Conservation (phyloP, 768 basidiomycete species). For the Tricholoma flavovirens region DNA sequence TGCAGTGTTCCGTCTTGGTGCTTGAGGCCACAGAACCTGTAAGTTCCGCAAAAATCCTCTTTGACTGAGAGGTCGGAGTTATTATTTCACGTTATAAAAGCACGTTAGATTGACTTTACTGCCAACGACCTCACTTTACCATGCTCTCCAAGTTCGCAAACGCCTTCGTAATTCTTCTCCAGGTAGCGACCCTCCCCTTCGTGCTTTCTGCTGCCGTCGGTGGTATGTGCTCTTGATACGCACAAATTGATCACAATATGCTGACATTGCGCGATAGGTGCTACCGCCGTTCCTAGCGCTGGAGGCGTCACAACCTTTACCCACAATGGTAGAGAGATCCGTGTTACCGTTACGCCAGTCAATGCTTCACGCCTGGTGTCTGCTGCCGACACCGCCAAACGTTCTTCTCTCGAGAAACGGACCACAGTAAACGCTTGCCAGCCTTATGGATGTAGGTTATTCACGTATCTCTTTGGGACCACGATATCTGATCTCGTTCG, state of each 20-base stretch:
- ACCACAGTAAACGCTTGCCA: no score
- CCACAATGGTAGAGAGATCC: not conserved
- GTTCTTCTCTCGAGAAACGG: not conserved
- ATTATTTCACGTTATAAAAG: not conserved
- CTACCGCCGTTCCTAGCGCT: not conserved
- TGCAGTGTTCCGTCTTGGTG: not conserved
- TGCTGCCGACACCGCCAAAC: not conserved
- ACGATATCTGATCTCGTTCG: no score
- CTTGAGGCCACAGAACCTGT: not conserved
- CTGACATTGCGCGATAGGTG: not conserved
- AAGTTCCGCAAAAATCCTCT: not conserved
- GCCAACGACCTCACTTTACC: not conserved
- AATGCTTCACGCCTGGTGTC: not conserved
- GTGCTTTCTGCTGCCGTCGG: not conserved
- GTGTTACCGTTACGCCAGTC: not conserved
- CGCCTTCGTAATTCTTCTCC: not conserved
- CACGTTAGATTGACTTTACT: not conserved
- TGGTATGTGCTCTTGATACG: not conserved
- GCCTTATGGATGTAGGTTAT: no score
- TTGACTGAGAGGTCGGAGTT: not conserved
- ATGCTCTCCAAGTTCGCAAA: not conserved
- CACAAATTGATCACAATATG: not conserved
- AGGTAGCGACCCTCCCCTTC: not conserved
- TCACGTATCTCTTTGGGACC: no score
- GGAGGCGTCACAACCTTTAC: not conserved